These are phyloP conservation scores for Neofusicoccum sp. DNA, from an alignment of 2,329 filamentous ascomycete genomes.

Conservation along the genomic window DNA sequence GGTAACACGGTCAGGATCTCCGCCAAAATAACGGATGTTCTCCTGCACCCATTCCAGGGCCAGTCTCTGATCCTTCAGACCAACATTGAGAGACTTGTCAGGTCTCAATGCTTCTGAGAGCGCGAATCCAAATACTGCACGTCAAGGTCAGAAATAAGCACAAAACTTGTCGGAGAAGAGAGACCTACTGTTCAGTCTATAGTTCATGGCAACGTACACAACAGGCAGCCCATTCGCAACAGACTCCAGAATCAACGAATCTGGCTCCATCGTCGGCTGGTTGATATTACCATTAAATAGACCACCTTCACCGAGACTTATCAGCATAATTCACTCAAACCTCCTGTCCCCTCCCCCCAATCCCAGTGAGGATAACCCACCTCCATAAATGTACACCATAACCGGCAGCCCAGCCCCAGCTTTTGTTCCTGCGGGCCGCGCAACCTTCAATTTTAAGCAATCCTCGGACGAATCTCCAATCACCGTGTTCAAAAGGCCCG, in stretches of 20 bases:
- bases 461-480: constrained; percentile 49
- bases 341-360: not conserved
- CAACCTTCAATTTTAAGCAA: constrained; percentile 61
- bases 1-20: constrained; percentile 36
- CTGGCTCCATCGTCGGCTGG: constrained; percentile 41
- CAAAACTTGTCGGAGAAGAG: not conserved
- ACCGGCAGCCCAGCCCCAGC: constrained; percentile 50
- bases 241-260: constrained; percentile 48
- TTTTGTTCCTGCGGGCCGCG: constrained; percentile 49
- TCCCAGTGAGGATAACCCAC: constrained; percentile 24
- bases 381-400: constrained; percentile 59
- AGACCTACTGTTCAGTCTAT: constrained; percentile 33
- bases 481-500: constrained; percentile 29
- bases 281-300: constrained; percentile 32
- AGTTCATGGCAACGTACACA: constrained; percentile 38
- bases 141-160: not conserved
- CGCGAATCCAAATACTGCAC: constrained; percentile 38
- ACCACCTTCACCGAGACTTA: constrained; percentile 19
- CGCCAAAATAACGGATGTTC: constrained; percentile 36
- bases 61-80: constrained; percentile 37
- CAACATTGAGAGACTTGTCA: constrained; percentile 37
- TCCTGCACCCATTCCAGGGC: constrained; percentile 42
- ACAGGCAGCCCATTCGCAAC: constrained; percentile 43
- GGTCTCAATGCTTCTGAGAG: constrained; percentile 32
- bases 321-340: not conserved